Evolutionary conservation across 2,329 filamentous ascomycete species (phyloP).

Genomic region (Rachicladosporium sp.): DNA sequence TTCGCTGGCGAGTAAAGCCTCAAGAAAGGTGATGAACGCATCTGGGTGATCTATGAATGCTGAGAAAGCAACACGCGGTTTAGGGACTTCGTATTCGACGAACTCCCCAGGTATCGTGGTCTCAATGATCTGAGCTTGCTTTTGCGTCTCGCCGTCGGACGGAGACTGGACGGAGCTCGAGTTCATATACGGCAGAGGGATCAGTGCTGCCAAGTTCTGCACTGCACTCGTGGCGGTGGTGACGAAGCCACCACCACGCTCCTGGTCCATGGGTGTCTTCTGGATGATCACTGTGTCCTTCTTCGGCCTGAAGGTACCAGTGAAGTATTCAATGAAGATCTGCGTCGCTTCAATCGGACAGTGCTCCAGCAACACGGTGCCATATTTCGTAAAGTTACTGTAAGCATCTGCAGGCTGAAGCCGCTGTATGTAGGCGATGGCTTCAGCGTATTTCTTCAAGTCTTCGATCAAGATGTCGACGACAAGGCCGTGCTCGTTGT

Average conservation of each 20-base stretch:
- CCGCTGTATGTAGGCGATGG: slow-evolving; percentile 81
- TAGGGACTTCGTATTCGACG: slow-evolving; percentile 62
- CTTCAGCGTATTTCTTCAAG: slow-evolving; percentile 78
- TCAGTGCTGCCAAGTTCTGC: slow-evolving; percentile 70
- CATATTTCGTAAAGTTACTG: slow-evolving; percentile 86
- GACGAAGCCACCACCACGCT: slow-evolving; percentile 22
- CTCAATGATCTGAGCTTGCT: slow-evolving; percentile 41
- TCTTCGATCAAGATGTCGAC: slow-evolving; percentile 95
- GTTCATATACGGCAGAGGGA: slow-evolving; percentile 79
- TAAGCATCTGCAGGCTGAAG: slow-evolving; percentile 76
- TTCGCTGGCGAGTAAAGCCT: slow-evolving; percentile 67
- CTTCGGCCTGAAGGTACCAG: slow-evolving; percentile 65
- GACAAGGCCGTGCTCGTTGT: slow-evolving; percentile 85
- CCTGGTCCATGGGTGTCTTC: slow-evolving; percentile 27
- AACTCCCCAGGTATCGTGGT: slow-evolving; percentile 40
- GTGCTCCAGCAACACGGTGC: slow-evolving; percentile 77
- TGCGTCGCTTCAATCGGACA: slow-evolving; percentile 71
- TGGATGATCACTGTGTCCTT: slow-evolving; percentile 46
- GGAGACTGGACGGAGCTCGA: slow-evolving; percentile 43
- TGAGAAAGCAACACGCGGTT: slow-evolving; percentile 81
- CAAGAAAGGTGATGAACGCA: slow-evolving; percentile 84
- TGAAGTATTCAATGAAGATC: slow-evolving; percentile 91
- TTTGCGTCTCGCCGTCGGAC: slow-evolving; percentile 34
- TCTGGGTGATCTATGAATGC: slow-evolving; percentile 90
- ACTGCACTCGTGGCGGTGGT: slow-evolving; percentile 58